phyloP scores from a whole-genome alignment of 768 basidiomycete species.

The Xerocomellus intermedius region DNA sequence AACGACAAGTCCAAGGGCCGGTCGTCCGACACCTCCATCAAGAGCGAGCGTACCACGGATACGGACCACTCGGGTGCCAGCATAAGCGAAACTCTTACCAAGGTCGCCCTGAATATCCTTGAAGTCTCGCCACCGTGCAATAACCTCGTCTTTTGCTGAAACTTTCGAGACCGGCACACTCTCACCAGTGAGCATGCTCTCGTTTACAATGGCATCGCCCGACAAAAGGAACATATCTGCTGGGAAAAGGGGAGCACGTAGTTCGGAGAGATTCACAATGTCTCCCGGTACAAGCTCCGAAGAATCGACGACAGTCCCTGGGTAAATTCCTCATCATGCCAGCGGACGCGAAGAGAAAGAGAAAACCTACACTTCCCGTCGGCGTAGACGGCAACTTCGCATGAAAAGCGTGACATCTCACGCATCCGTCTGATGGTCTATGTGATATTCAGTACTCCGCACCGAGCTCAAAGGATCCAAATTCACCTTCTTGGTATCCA shows the following conservation, averaged over 20 bases:
- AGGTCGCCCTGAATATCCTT: conserved; percentile 60
- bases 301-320: conserved; percentile 76
- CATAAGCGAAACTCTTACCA: conserved; percentile 82
- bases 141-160: conserved; percentile 76
- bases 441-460: conserved; percentile 2
- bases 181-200: conserved; percentile 99
- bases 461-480: neutral
- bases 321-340: conserved; percentile 2
- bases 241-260: conserved; percentile 72
- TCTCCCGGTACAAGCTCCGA: conserved; percentile 87
- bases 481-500: conserved; percentile 87
- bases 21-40: conserved; percentile 50
- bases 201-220: conserved; percentile 97
- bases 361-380: conserved; percentile 66
- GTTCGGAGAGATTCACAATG: conserved; percentile 81
- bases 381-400: conserved; percentile 66
- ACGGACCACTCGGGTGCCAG: conserved; percentile 88
- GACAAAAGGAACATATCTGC: conserved; percentile 91
- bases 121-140: conserved; percentile 66
- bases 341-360: neutral
- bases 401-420: conserved; percentile 91
- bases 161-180: conserved; percentile 95
- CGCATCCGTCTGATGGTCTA: conserved; percentile 93
- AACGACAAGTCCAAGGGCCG: conserved; percentile 80
- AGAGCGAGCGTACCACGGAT: conserved; percentile 62